A percentile compares a stretch with the other conserved stretches of the same genome.
These are phyloP conservation scores for Sporothrix globosa DNA, from an alignment of 2,329 filamentous ascomycete genomes.

Conservation along the genomic window DNA sequence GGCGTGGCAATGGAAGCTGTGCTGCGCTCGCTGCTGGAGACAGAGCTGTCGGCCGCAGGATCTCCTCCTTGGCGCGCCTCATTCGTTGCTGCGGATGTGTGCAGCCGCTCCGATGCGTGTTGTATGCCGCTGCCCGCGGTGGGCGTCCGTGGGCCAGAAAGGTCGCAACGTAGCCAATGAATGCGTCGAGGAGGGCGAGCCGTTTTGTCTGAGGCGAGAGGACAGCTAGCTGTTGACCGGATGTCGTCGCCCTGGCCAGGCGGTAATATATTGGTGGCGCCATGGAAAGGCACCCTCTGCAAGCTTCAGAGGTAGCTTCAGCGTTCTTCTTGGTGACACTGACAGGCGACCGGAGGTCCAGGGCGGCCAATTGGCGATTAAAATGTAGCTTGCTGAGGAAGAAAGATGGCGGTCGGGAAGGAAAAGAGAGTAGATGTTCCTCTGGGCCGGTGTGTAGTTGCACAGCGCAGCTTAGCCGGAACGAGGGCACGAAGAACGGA, in stretches of 20 bases:
- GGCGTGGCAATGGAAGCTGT: not conserved
- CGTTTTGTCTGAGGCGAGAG: constrained; percentile 18
- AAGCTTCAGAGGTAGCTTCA: not conserved
- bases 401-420: not conserved
- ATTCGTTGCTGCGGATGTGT: constrained; percentile 18
- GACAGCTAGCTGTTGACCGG: constrained; percentile 1
- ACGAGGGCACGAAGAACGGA: not conserved
- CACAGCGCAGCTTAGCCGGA: not conserved
- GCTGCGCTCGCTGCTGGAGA: not conserved
- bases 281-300: not conserved
- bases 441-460: not conserved
- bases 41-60: not conserved
- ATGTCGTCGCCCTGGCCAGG: not conserved
- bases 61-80: not conserved
- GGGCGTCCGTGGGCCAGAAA: constrained; percentile 31
- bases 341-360: not conserved
- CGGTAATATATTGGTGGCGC: constrained; percentile 2
- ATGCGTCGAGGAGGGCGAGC: constrained; percentile 35
- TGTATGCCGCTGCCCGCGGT: not conserved
- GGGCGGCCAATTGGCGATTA: constrained; percentile 2
- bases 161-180: constrained; percentile 36
- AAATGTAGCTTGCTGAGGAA: not conserved
- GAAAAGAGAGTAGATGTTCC: not conserved
- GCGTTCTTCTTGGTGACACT: not conserved
- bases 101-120: not conserved